Percentiles rank a stretch among this genome's conserved stretches.
Evolutionary conservation across 164 flowering plant genomes (phyloP).

Genomic region (Macadamia tetraphylla): DNA sequence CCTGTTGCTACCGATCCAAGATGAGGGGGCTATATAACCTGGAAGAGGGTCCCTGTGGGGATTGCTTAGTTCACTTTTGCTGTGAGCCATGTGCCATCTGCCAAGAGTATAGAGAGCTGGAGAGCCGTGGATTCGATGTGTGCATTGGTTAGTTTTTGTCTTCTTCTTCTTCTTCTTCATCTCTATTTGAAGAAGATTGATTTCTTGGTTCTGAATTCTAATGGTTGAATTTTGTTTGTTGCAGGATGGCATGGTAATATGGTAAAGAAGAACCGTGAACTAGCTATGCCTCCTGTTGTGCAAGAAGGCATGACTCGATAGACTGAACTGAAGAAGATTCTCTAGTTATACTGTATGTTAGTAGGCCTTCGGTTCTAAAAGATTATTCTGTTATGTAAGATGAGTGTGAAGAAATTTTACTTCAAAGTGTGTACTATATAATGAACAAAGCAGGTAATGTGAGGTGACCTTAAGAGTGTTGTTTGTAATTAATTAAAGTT

Average conservation of each 20-base stretch:
- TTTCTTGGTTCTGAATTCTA: not conserved
- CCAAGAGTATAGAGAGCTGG: constrained; percentile 55
- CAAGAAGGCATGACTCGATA: constrained; percentile 32
- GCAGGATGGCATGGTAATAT: constrained; percentile 54
- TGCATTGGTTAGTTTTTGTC: constrained; percentile 25
- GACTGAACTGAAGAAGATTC: too few species aligned
- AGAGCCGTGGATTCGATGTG: constrained; percentile 41
- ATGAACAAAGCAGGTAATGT: too few species aligned
- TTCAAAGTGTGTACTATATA: too few species aligned
- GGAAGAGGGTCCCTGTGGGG: constrained; percentile 20
- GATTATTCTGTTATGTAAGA: too few species aligned
- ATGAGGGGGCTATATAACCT: constrained; percentile 29
- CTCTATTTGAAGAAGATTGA: not conserved
- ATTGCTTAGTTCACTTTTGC: constrained; percentile 37
- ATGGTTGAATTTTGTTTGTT: not conserved
- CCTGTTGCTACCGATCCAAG: constrained; percentile 40
- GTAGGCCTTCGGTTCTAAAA: too few species aligned
- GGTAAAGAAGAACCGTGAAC: constrained; percentile 29
- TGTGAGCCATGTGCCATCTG: constrained; percentile 43
- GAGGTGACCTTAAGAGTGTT: too few species aligned
- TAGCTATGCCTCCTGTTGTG: constrained; percentile 23
- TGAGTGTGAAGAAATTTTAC: too few species aligned
- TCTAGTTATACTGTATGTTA: too few species aligned
- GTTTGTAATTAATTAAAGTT: too few species aligned
- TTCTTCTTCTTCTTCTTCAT: not conserved